These are phyloP conservation scores for Prototheca cutis DNA, from an alignment of 163 green algal genomes.

Conservation along the genomic window DNA sequence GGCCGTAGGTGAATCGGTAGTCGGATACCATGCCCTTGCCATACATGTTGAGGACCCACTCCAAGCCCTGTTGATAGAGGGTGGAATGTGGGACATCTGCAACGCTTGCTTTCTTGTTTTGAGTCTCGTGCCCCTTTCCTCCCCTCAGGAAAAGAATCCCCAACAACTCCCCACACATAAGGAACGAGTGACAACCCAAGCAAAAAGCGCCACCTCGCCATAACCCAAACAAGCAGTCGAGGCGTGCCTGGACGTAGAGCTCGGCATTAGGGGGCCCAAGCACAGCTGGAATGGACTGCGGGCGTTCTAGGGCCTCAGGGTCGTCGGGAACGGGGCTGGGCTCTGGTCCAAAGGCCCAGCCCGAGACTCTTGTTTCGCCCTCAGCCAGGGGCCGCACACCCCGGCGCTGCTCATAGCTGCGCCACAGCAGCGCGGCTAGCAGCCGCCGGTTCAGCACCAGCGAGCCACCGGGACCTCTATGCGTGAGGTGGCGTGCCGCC, in stretches of 20 bases:
- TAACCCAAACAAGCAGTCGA: too few species aligned
- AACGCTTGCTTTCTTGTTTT: not conserved
- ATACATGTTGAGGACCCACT: slow-evolving; percentile 74
- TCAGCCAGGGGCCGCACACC: too few species aligned
- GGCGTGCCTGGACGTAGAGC: not conserved
- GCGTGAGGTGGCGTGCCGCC: not conserved
- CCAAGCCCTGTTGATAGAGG: slow-evolving; percentile 27
- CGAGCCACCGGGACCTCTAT: not conserved
- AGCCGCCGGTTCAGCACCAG: slow-evolving; percentile 17
- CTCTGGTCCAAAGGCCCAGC: not conserved
- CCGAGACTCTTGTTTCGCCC: too few species aligned
- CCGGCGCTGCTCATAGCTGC: slow-evolving; percentile 11
- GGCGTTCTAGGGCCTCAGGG: not conserved
- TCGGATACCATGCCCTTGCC: slow-evolving; percentile 36
- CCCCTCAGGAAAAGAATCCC: too few species aligned
- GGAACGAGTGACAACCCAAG: too few species aligned
- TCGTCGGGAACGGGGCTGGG: not conserved
- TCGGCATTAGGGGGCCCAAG: slow-evolving; percentile 3
- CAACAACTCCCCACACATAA: too few species aligned
- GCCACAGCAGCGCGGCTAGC: slow-evolving; percentile 21
- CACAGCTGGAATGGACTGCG: not conserved
- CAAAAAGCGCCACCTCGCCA: too few species aligned
- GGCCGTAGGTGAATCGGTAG: slow-evolving; percentile 45
- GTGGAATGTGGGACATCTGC: slow-evolving; percentile 9
- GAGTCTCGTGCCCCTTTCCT: too few species aligned